phyloP scores from a whole-genome alignment of 2,329 filamentous ascomycete species.

The Cladosporium oxysporum region DNA sequence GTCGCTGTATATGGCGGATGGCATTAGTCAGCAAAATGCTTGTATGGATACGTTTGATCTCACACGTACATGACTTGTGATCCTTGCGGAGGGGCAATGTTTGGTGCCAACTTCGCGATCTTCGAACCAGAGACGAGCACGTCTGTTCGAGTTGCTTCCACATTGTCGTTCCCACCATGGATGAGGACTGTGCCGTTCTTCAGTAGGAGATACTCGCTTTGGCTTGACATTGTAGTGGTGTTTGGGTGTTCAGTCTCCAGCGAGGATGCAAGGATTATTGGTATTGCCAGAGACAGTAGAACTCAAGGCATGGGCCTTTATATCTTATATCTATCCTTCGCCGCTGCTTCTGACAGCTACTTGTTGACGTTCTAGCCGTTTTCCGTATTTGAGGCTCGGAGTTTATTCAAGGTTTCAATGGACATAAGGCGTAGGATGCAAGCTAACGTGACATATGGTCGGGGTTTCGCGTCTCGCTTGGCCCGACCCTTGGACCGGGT shows the following conservation, averaged over 20 bases:
- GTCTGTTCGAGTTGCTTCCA: conserved; percentile 36
- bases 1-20: conserved; percentile 29
- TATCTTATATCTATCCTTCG: neutral
- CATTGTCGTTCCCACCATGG: conserved; percentile 37
- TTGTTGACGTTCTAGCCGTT: neutral
- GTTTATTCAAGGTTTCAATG: neutral
- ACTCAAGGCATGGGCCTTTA: neutral
- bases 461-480: neutral
- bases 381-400: neutral
- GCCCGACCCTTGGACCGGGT: neutral
- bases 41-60: neutral
- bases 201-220: conserved; percentile 30
- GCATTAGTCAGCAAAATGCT: neutral
- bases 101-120: conserved; percentile 37
- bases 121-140: conserved; percentile 38
- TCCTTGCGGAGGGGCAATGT: conserved; percentile 27
- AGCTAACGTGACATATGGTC: neutral
- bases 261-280: neutral
- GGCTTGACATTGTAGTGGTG: neutral
- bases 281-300: neutral
- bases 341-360: neutral
- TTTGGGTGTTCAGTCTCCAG: neutral
- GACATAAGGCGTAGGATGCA: neutral
- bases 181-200: conserved; percentile 41
- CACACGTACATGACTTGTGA: conserved; percentile 34